Conservation (phyloP, 768 basidiomycete genomes). For the Lactarius vividus region DNA sequence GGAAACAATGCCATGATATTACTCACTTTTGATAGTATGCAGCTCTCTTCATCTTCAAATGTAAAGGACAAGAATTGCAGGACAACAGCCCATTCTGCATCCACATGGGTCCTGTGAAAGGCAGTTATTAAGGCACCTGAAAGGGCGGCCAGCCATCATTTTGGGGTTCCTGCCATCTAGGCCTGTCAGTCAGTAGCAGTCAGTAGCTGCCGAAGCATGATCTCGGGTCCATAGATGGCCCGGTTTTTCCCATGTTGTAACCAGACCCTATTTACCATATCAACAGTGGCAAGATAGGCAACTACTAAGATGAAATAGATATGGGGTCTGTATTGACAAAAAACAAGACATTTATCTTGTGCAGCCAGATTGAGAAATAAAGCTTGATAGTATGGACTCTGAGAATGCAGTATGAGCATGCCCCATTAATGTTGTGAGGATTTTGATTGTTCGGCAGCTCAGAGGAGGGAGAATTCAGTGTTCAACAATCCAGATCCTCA, state of each 20-base stretch:
- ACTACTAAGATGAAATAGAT: too few species aligned
- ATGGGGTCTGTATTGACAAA: too few species aligned
- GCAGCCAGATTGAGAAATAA: not conserved
- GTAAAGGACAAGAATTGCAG: not conserved
- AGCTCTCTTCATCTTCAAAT: not conserved
- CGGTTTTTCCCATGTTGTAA: not conserved
- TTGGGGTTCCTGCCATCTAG: not conserved
- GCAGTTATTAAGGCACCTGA: not conserved
- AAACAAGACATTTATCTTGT: too few species aligned
- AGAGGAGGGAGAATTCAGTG: too few species aligned
- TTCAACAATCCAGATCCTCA: too few species aligned
- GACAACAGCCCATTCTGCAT: not conserved
- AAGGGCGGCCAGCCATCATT: not conserved
- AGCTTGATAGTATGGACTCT: not conserved
- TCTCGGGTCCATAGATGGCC: not conserved
- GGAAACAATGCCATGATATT: not conserved
- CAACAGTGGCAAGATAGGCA: too few species aligned
- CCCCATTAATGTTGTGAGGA: not conserved
- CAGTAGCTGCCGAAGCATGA: not conserved
- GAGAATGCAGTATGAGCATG: not conserved
- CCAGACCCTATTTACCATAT: not conserved
- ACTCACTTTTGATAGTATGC: not conserved
- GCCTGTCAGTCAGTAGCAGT: not conserved
- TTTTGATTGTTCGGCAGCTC: too few species aligned
- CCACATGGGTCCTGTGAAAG: not conserved